A percentile compares a stretch with the other conserved stretches of the same genome.
Conservation (phyloP, 345 rosid species). For the Adansonia digitata region DNA sequence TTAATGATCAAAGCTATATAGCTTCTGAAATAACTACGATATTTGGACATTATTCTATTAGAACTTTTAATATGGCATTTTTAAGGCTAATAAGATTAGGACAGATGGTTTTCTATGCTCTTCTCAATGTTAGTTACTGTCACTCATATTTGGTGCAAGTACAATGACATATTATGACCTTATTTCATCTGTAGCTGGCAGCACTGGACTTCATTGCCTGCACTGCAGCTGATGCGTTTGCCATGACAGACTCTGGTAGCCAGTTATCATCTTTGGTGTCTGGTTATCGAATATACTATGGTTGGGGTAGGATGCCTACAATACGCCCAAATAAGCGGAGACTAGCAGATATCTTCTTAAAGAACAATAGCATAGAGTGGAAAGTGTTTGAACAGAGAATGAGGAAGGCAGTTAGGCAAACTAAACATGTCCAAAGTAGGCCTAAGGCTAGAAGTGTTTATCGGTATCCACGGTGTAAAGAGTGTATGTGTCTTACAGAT, state of each 20-base stretch:
- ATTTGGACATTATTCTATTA: neutral
- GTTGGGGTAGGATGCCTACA: constrained; percentile 92
- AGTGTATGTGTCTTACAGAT: constrained; percentile 65
- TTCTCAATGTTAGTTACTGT: neutral
- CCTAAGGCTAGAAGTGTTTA: constrained; percentile 83
- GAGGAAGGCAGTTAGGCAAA: constrained; percentile 89
- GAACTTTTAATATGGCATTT: neutral
- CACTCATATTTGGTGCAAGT: neutral
- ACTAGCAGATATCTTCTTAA: constrained; percentile 59
- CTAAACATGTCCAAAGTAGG: constrained; percentile 71
- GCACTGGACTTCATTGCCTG: constrained; percentile 93
- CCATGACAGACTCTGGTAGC: constrained; percentile 98
- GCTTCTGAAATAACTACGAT: neutral
- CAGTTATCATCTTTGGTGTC: constrained; percentile 85
- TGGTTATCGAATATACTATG: constrained; percentile 74
- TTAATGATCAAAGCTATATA: neutral
- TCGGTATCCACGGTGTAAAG: constrained; percentile 77
- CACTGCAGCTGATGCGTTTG: constrained; percentile 78
- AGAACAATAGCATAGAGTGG: constrained; percentile 82
- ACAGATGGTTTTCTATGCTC: neutral
- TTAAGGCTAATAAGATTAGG: neutral
- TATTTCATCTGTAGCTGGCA: constrained; percentile 52
- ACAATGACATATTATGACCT: neutral
- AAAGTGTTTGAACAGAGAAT: constrained; percentile 83
- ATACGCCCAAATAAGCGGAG: constrained; percentile 68